Evolutionary conservation across 176 grass and related monocot species (phyloP).

Genomic region (Oryza officinalis): DNA sequence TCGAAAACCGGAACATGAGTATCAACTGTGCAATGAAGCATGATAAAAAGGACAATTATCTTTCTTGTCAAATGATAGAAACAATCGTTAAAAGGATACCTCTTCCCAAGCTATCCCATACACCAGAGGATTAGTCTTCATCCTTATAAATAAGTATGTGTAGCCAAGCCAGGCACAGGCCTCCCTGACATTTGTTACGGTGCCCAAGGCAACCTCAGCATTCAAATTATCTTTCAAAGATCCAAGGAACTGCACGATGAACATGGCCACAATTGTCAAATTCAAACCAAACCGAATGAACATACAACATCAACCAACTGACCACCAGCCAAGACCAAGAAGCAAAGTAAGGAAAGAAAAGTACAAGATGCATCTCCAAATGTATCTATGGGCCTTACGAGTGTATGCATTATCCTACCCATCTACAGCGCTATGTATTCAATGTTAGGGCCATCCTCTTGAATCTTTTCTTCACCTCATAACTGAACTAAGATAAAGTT

Average conservation of each 20-base stretch:
- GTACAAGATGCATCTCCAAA: background rate
- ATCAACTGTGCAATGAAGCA: constrained; percentile 33
- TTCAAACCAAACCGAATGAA: background rate
- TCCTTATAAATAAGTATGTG: constrained; percentile 98
- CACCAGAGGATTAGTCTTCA: constrained; percentile 95
- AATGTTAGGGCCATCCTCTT: background rate
- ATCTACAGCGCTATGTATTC: background rate
- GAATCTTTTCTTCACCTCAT: background rate
- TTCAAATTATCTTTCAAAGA: constrained; percentile 99
- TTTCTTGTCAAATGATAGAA: constrained; percentile 21
- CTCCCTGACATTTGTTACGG: constrained; percentile 96
- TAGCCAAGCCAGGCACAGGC: constrained; percentile 99
- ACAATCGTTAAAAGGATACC: constrained; percentile 34
- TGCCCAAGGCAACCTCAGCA: constrained; percentile 95
- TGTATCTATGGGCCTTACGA: background rate
- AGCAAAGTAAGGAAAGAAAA: constrained; percentile 9
- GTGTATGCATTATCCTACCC: background rate
- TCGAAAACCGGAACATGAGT: constrained; percentile 3
- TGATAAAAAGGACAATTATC: background rate
- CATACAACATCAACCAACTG: constrained; percentile 32
- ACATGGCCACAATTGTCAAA: constrained; percentile 5
- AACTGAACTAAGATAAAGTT: constrained; percentile 19
- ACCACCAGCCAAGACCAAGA: background rate
- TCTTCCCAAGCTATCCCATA: constrained; percentile 98
- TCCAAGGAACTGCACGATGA: constrained; percentile 68